Evolutionary conservation across 768 basidiomycete species (phyloP), one percentile per base, ranked within the genome.

Genomic region (Suillus brevipes): DNA sequence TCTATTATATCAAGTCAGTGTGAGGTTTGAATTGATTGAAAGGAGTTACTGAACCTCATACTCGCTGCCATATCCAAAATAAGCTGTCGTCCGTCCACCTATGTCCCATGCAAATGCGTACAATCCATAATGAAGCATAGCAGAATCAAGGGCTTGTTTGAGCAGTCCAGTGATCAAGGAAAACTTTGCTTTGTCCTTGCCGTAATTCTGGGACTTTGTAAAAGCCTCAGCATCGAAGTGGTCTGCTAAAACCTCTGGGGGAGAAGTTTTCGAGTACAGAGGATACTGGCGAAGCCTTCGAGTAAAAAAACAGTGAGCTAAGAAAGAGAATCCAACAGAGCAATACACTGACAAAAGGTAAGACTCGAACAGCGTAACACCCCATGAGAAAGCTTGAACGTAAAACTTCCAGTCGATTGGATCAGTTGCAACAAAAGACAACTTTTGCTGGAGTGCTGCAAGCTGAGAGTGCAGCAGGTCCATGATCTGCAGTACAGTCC

Each of bases 161-260:
- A 87, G 90, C 61, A 95, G 68, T 1, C 89, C 87, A 0, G 90
- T 87, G 69, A 92, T 73, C 47, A 97, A 77, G 3, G 89, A 86
- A 75, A 91, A 96, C 71, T 85, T 85, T 13, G 95, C 92, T 78
- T 97, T 97, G 84, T 95, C 92, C 60, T 84, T 87, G 23, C 95
- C 94, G 78, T 99, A 99, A 49, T 83, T 79, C 75, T 99, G 97
- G 0, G 94, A 95, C 71, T 97, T 97, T 66, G 87, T 82, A 76
- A 96, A 97, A 16, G 87, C 88, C 3, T 89, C 85, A 12, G 78
- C 73, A 18, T 84, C 82, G 70, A 96, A 89, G 73, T 94, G 89
- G 2, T 77, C 76, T 4, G 85, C 87, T 4, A 97, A 84, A 4
- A 85, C 87, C 3, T 84, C 73, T 1, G 94, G 94, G 0, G 92